Percentiles rank a stretch among this genome's conserved stretches.
Evolutionary conservation across 768 basidiomycete species (phyloP).

Genomic region (Leccinum obscurum): DNA sequence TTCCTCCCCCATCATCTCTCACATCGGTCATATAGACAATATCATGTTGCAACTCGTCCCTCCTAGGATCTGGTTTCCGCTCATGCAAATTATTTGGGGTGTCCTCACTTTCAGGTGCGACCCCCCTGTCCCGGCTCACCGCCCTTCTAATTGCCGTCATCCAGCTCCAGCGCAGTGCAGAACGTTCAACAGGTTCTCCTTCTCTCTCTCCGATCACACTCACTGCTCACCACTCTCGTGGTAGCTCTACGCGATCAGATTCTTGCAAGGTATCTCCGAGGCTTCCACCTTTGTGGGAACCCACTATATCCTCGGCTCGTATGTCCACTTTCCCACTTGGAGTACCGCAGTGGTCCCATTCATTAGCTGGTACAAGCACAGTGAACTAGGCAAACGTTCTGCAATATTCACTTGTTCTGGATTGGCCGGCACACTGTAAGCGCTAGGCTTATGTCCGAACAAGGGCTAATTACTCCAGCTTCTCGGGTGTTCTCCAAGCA

Average conservation of each 20-base stretch:
- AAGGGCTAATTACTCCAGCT: constrained; percentile 37
- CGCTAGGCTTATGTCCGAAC: neutral
- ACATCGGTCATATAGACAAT: constrained; percentile 47
- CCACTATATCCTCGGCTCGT: constrained; percentile 74
- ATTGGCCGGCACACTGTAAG: constrained; percentile 59
- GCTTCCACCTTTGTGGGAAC: constrained; percentile 77
- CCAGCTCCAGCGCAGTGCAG: constrained; percentile 55
- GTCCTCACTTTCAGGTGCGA: constrained; percentile 61
- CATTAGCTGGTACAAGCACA: constrained; percentile 64
- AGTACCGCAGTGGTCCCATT: neutral
- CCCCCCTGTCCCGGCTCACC: neutral
- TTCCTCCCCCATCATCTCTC: neutral
- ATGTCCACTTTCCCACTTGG: constrained; percentile 24
- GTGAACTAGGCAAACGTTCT: constrained; percentile 70
- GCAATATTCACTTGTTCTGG: constrained; percentile 72
- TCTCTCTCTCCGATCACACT: neutral
- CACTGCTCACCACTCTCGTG: neutral
- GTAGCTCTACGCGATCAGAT: constrained; percentile 67
- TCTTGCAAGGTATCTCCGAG: constrained; percentile 72
- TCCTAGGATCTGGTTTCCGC: constrained; percentile 66
- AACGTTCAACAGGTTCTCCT: constrained; percentile 53
- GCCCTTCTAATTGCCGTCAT: neutral
- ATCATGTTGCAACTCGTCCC: constrained; percentile 62
- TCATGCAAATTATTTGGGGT: constrained; percentile 66
- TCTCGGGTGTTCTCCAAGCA: constrained; percentile 65